Evolutionary conservation across 1,284 basidiomycete species (phyloP).

Genomic region (Malassezia obtusa): DNA sequence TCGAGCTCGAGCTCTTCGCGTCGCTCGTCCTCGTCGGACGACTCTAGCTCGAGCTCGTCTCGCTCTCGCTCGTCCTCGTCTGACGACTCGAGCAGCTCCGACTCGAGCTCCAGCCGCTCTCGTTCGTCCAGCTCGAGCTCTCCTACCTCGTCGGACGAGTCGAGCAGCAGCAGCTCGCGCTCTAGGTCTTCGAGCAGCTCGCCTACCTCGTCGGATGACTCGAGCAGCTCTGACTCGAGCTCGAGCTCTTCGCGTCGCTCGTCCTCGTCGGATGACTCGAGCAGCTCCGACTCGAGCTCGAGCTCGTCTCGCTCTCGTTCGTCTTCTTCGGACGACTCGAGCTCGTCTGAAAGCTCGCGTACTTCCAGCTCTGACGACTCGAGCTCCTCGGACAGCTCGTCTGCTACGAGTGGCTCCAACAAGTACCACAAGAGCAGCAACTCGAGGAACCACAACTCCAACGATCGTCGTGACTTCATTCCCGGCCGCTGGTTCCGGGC

Average conservation of each 20-base stretch:
- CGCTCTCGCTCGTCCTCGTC: neutral
- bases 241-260: neutral
- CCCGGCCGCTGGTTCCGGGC: neutral
- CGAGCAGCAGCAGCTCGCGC: neutral
- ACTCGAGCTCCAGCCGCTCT: neutral
- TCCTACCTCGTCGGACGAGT: too few relatives aligned
- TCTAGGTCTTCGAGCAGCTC: too few relatives aligned
- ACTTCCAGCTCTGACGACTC: neutral
- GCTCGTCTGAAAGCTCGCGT: neutral
- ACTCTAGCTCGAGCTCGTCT: neutral
- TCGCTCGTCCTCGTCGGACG: neutral
- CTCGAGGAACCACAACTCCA: neutral
- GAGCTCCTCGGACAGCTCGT: neutral
- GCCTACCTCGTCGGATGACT: neutral
- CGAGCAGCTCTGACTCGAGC: neutral
- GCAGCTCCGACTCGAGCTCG: too few relatives aligned
- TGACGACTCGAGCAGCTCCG: conserved; percentile 20
- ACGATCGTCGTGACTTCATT: neutral
- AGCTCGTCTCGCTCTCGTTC: neutral
- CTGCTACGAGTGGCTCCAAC: neutral
- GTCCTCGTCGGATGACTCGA: neutral
- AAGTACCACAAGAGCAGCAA: neutral
- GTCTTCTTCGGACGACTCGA: conserved; percentile 18
- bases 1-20: neutral
- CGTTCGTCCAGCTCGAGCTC: neutral